phyloP scores from a whole-genome alignment of 805 yeast species.

The Candida sithepensis region DNA sequence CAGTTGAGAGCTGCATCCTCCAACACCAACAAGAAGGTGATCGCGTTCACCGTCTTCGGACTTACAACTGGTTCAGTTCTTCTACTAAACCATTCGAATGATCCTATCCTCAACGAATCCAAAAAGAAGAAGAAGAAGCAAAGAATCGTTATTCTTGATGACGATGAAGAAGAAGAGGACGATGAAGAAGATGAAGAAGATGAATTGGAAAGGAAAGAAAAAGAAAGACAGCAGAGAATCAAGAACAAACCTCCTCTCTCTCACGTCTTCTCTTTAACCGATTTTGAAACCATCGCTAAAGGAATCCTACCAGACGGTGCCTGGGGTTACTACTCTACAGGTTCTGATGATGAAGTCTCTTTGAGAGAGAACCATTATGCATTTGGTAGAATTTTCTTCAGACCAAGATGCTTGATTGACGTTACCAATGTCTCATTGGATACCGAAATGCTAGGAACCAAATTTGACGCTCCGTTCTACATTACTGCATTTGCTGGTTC shows the following conservation, averaged over 20 bases:
- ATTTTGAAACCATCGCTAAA: constrained; percentile 84
- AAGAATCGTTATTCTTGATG: constrained; percentile 23
- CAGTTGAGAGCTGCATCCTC: neutral
- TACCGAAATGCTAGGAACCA: constrained; percentile 67
- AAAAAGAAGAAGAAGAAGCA: constrained; percentile 14
- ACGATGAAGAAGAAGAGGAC: constrained; percentile 25
- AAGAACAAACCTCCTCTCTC: constrained; percentile 63
- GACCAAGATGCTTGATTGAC: constrained; percentile 76
- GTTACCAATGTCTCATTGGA: constrained; percentile 59
- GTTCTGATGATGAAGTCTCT: constrained; percentile 87
- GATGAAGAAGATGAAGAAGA: constrained; percentile 24
- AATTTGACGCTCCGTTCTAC: constrained; percentile 72
- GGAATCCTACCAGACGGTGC: constrained; percentile 68
- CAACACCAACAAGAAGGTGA: neutral
- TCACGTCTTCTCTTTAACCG: constrained; percentile 70
- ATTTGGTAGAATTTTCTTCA: constrained; percentile 79
- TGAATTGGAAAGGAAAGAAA: constrained; percentile 31
- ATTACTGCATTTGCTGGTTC: constrained; percentile 89
- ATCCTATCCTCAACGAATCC: constrained; percentile 13
- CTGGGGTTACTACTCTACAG: constrained; percentile 89
- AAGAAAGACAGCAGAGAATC: constrained; percentile 36
- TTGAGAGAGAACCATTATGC: constrained; percentile 86
- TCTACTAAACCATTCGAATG: neutral
- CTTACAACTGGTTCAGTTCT: neutral
- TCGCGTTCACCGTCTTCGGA: constrained; percentile 6